phyloP scores from a whole-genome alignment of 1,284 basidiomycete species.

The Sporisorium sorghi region DNA sequence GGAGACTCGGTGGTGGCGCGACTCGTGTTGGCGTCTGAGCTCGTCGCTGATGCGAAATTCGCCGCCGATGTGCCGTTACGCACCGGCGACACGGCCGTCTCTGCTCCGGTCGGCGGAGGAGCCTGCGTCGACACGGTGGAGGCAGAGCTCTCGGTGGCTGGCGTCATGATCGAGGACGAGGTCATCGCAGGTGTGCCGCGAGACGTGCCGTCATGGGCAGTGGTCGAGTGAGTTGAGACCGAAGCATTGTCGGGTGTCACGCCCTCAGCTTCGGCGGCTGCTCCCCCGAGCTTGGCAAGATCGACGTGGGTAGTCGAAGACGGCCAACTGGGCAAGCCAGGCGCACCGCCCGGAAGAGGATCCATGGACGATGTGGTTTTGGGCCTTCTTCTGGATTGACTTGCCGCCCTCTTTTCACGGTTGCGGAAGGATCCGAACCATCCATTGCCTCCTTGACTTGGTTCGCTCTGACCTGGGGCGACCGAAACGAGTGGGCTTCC shows the following conservation, averaged over 20 bases:
- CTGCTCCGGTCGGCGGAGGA: slow-evolving; percentile 1
- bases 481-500: slow-evolving; percentile 20
- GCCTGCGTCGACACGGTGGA: slow-evolving; percentile 8
- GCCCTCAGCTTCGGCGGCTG: slow-evolving; percentile 9
- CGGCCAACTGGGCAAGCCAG: slow-evolving; percentile 11
- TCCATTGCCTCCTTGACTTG: slow-evolving; percentile 29
- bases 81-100: slow-evolving; percentile 12
- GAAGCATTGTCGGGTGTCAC: slow-evolving; percentile 34
- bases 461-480: slow-evolving; percentile 16
- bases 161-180: slow-evolving; percentile 22
- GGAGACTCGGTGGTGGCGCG: slow-evolving; percentile 40
- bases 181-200: slow-evolving; percentile 19
- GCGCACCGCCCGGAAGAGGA: background rate
- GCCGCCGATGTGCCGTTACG: slow-evolving; percentile 15
- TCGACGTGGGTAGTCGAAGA: slow-evolving; percentile 18
- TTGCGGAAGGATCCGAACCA: slow-evolving; percentile 55
- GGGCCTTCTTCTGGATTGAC: slow-evolving; percentile 41
- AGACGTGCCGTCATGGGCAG: slow-evolving; percentile 25
- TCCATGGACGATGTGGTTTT: slow-evolving; percentile 40
- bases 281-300: slow-evolving; percentile 13
- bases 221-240: slow-evolving; percentile 41
- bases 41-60: slow-evolving; percentile 4
- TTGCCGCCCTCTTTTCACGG: slow-evolving; percentile 42
- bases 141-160: slow-evolving; percentile 24
- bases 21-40: slow-evolving; percentile 1